These are phyloP conservation scores for Eimeria tenella DNA, from an alignment of 169 alveolate genomes.

Conservation along the genomic window DNA sequence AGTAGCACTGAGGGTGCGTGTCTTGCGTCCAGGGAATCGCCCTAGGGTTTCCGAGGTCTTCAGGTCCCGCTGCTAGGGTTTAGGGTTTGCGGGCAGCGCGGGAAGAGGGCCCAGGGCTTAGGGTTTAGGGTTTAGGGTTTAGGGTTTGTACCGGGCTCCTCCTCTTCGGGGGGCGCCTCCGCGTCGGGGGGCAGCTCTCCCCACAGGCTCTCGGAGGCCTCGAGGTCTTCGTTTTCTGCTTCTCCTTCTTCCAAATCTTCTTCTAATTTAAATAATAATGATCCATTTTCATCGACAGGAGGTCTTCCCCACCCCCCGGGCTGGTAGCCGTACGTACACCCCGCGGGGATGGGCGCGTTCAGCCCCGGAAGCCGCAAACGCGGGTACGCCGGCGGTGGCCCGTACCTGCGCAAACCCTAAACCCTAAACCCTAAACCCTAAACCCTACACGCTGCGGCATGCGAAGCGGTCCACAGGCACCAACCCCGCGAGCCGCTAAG, in stretches of 20 bases:
- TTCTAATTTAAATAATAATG: conserved; percentile 21
- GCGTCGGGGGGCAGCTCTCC: conserved; percentile 66
- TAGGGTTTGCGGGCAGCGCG: no score
- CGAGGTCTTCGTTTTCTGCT: neutral
- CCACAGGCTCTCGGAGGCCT: conserved; percentile 10
- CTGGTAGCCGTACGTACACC: conserved; percentile 90
- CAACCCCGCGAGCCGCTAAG: no score
- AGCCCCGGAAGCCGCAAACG: conserved; percentile 97
- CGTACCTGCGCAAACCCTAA: conserved; percentile 86
- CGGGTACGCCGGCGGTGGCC: conserved; percentile 99
- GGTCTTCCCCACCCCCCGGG: conserved; percentile 96
- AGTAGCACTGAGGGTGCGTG: no score
- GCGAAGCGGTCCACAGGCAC: no score
- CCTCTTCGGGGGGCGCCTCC: conserved; percentile 54
- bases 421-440: no score
- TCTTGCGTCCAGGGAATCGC: no score
- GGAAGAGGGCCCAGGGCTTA: no score
- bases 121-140: neutral
- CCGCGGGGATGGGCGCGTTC: conserved; percentile 94
- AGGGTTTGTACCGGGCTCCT: conserved; percentile 15
- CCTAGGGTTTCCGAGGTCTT: no score
- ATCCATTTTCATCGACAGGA: conserved; percentile 71
- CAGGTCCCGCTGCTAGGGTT: no score
- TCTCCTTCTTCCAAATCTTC: neutral
- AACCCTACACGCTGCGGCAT: no score